Evolutionary conservation across 1,284 basidiomycete species (phyloP).

Genomic region (Volvariella surrecta): DNA sequence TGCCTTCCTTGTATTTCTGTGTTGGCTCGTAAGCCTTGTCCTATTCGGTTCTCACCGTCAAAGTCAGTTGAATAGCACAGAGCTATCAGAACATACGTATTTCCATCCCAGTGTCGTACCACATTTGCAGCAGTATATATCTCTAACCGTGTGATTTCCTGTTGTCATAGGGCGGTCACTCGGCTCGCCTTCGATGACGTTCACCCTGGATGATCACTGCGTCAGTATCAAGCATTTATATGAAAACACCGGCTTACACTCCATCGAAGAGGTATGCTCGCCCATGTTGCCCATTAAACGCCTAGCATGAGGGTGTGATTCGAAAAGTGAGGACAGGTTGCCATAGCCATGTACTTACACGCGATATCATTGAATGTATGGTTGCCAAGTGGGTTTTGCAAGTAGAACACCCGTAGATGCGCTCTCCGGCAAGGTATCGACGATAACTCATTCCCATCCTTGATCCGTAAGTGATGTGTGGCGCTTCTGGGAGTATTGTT

Average conservation of each 20-base stretch:
- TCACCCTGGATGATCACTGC: conserved; percentile 52
- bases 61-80: neutral
- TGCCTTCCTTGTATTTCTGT: conserved; percentile 98
- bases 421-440: conserved; percentile 80
- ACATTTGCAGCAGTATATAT: conserved; percentile 91
- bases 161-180: conserved; percentile 96
- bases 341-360: conserved; percentile 44
- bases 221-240: conserved; percentile 10
- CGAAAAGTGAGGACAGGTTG: neutral
- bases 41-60: conserved; percentile 30
- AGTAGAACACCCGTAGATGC: conserved; percentile 85
- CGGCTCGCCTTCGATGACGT: conserved; percentile 80
- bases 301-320: conserved; percentile 35
- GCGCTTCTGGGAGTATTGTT: conserved; percentile 6
- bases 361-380: conserved; percentile 86
- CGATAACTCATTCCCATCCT: conserved; percentile 85
- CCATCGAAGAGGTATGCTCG: conserved; percentile 88
- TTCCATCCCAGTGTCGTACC: conserved; percentile 88
- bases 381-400: conserved; percentile 95
- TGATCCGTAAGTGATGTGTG: conserved; percentile 9
- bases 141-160: conserved; percentile 91
- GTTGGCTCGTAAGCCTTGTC: conserved; percentile 83
- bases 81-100: conserved; percentile 63
- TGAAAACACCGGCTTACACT: conserved; percentile 56
- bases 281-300: conserved; percentile 93